Base-by-base conservation (phyloP, 164 flowering plant species). In the Kalanchoe fedtschenkoi region DNA sequence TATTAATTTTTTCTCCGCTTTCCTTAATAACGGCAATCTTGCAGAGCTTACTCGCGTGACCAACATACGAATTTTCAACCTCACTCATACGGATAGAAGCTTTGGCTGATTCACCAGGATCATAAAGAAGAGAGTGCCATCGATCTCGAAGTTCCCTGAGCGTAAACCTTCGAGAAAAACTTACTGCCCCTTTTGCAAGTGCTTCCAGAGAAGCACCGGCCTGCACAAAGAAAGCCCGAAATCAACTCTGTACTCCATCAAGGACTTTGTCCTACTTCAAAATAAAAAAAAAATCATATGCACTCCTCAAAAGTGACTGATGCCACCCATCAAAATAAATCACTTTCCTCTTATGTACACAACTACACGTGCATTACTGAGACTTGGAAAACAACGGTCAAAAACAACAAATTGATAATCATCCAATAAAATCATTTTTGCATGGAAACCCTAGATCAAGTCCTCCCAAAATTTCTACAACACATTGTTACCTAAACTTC, bases 171-270 rank as follows among this genome's bases (percentile, higher is more conserved):
- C 82, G 81, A 26, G 95, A 87, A 76, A 93, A 90, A 29, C 56
- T 70, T 21, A 88, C 95, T 4, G 91, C 95, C 26, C 99, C 96
- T 82, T 84, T 90, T 35, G 92, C 96, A 65, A 90, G 93, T 62
- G 96, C 79, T 76, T 93, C 96, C 74, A 90, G 66, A n/a, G 99
- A 88, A 71, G 97, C 95, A 53, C 96, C 96, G 32, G 80, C 82
- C 98, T 92, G 68, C n/a, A 65, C 63, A 64, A 55, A 6, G 41
- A n/a, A 4, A 51, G 10, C 17, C 56, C 28, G 4, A 14, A 47
- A 22, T 51, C 56, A 51, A 26, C 56, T 26, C 8, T 24, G 26
- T 11, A 51, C 13, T 51, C 10, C 17, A 17, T 13, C 32, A 26
- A 24, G 32, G 2, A 26, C 21, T 44, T 5, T 19, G 51, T 13